phyloP scores from a whole-genome alignment of 2,329 filamentous ascomycete genomes.

The Phaeoacremonium minimum region DNA sequence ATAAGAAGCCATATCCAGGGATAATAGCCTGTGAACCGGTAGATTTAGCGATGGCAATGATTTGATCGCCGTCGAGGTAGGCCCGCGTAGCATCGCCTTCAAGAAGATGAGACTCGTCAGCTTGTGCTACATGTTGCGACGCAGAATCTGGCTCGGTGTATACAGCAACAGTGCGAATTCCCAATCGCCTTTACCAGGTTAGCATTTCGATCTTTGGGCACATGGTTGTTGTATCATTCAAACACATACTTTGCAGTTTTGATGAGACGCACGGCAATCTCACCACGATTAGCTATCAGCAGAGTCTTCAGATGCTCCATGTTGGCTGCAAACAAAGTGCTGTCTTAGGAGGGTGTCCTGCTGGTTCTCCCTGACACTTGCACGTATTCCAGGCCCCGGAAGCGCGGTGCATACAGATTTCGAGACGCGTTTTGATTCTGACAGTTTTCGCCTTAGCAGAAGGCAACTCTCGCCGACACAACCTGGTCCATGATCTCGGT shows the following conservation, averaged over 20 bases:
- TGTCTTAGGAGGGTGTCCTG: too few species aligned
- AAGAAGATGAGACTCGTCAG: slow-evolving; percentile 48
- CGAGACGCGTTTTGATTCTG: too few species aligned
- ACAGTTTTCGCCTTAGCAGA: too few species aligned
- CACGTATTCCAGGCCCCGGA: too few species aligned
- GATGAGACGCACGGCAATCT: slow-evolving; percentile 51
- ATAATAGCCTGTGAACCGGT: slow-evolving; percentile 50
- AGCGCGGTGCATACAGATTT: too few species aligned
- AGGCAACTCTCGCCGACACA: too few species aligned
- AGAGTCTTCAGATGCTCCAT: slow-evolving; percentile 35
- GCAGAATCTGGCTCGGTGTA: slow-evolving; percentile 52
- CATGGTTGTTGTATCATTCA: too few species aligned
- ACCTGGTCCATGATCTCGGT: too few species aligned
- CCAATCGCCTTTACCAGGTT: slow-evolving; percentile 25
- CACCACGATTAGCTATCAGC: slow-evolving; percentile 55
- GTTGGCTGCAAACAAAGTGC: too few species aligned
- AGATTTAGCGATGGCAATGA: slow-evolving; percentile 28
- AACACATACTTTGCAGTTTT: slow-evolving; percentile 27
- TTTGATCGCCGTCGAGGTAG: slow-evolving; percentile 13
- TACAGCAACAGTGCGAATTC: slow-evolving; percentile 49
- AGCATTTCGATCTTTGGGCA: slow-evolving; percentile 22
- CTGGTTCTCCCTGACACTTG: too few species aligned
- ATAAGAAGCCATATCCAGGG: slow-evolving; percentile 62
- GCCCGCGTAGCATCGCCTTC: slow-evolving; percentile 29
- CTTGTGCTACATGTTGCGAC: slow-evolving; percentile 47